Conservation (phyloP, 2,329 filamentous ascomycete genomes). For the Myriosclerotinia curreyana region DNA sequence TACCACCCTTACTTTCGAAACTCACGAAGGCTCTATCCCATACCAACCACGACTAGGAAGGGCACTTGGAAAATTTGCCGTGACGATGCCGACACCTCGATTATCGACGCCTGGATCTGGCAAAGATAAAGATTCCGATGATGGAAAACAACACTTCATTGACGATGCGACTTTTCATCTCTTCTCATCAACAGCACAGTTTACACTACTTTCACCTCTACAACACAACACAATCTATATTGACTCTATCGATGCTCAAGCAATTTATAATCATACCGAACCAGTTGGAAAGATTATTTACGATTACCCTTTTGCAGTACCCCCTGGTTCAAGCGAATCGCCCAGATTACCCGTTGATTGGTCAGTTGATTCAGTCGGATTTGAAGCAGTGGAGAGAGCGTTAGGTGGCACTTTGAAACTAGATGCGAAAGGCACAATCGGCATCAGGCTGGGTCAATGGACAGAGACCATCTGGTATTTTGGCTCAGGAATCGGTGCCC, state of each 20-base stretch:
- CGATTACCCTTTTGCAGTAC: slow-evolving; percentile 69
- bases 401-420: slow-evolving; percentile 77
- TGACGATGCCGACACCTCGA: slow-evolving; percentile 69
- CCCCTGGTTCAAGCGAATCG: slow-evolving; percentile 68
- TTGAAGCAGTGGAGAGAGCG: slow-evolving; percentile 75
- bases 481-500: slow-evolving; percentile 68
- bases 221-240: slow-evolving; percentile 70
- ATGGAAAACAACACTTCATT: slow-evolving; percentile 66
- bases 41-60: slow-evolving; percentile 67
- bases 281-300: slow-evolving; percentile 76
- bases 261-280: slow-evolving; percentile 78
- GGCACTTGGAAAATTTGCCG: slow-evolving; percentile 66
- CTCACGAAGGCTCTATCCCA: slow-evolving; percentile 72
- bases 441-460: slow-evolving; percentile 72
- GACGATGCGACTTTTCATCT: slow-evolving; percentile 83
- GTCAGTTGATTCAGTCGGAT: slow-evolving; percentile 73
- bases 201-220: slow-evolving; percentile 78
- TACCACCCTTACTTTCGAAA: slow-evolving; percentile 70
- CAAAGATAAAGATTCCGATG: slow-evolving; percentile 41
- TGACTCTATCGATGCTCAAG: slow-evolving; percentile 77
- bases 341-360: slow-evolving; percentile 81
- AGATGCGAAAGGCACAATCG: slow-evolving; percentile 73
- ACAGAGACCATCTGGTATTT: slow-evolving; percentile 67
- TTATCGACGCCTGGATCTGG: slow-evolving; percentile 52
- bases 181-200: slow-evolving; percentile 80